These are phyloP conservation scores for Lactarius psammicola DNA, from an alignment of 768 basidiomycete species.

Conservation along the genomic window DNA sequence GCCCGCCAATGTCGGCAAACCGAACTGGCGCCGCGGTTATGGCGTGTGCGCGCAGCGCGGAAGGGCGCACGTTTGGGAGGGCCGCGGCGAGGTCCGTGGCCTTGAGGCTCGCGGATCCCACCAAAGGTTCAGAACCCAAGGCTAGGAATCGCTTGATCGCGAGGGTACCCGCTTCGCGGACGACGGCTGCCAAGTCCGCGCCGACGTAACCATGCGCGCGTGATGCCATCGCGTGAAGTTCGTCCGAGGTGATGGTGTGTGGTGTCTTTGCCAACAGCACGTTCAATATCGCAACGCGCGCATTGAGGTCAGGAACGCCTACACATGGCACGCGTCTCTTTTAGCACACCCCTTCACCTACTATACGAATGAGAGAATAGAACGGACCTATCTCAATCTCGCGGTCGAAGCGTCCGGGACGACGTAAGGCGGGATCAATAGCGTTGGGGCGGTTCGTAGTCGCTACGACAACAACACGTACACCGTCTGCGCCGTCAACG, in stretches of 20 bases:
- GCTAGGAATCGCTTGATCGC: slow-evolving; percentile 84
- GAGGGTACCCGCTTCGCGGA: slow-evolving; percentile 88
- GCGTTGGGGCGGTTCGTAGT: slow-evolving; percentile 96
- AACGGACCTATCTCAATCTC: slow-evolving; percentile 89
- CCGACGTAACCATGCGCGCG: slow-evolving; percentile 96
- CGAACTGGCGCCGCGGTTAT: slow-evolving; percentile 78
- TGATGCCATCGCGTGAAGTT: slow-evolving; percentile 65
- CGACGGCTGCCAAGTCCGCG: slow-evolving; percentile 88
- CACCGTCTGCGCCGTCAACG: slow-evolving; percentile 53
- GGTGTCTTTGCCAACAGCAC: slow-evolving; percentile 83
- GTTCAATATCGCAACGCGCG: slow-evolving; percentile 81
- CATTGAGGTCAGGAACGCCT: slow-evolving; percentile 89
- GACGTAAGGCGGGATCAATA: slow-evolving; percentile 86
- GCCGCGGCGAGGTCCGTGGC: slow-evolving; percentile 70
- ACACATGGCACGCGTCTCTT: slow-evolving; percentile 8
- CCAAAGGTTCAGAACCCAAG: slow-evolving; percentile 24
- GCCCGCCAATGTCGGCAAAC: slow-evolving; percentile 91
- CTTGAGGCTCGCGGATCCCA: slow-evolving; percentile 34
- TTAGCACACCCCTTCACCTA: background rate
- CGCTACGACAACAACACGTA: slow-evolving; percentile 88
- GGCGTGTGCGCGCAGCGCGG: slow-evolving; percentile 92
- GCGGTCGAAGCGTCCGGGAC: slow-evolving; percentile 90
- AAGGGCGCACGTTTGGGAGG: slow-evolving; percentile 80
- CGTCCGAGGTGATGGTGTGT: slow-evolving; percentile 57
- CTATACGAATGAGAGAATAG: slow-evolving; percentile 3